phyloP scores from a whole-genome alignment of 352 stramenopile species.

The Pythium angustatum region DNA sequence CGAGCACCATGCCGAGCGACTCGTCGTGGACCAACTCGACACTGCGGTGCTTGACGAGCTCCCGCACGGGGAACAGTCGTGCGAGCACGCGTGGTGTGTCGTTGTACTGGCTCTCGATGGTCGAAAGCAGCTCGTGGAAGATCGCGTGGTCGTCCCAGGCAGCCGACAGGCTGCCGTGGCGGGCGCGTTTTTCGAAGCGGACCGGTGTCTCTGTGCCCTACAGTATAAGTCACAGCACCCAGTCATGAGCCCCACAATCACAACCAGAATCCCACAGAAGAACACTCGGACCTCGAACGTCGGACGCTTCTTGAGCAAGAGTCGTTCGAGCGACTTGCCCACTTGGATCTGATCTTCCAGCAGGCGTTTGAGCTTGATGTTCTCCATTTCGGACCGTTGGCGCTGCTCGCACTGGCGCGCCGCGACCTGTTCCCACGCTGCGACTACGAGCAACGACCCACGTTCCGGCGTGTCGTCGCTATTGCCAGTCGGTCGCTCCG shows the following conservation, averaged over 20 bases:
- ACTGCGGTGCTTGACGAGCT: background rate
- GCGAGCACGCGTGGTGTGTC: background rate
- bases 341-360: slow-evolving; percentile 25
- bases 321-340: slow-evolving; percentile 18
- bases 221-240: background rate
- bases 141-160: background rate
- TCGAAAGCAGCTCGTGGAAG: slow-evolving; percentile 3
- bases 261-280: no score
- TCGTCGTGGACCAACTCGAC: slow-evolving; percentile 10
- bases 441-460: background rate
- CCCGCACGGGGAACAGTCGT: background rate
- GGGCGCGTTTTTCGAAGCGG: background rate
- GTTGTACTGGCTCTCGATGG: background rate
- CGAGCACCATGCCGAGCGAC: slow-evolving; percentile 8
- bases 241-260: no score
- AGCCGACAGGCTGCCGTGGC: background rate
- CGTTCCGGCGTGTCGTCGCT: background rate
- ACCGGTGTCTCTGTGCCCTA: background rate
- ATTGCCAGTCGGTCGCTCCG: background rate
- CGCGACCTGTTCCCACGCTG: slow-evolving; percentile 20
- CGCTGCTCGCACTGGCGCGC: slow-evolving; percentile 18
- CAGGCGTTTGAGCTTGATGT: slow-evolving; percentile 13
- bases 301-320: slow-evolving; percentile 15
- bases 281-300: slow-evolving; percentile 21
- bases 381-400: slow-evolving; percentile 15